Base-by-base conservation (phyloP, 768 basidiomycete species). In the Porpolomopsis calyptriformis region DNA sequence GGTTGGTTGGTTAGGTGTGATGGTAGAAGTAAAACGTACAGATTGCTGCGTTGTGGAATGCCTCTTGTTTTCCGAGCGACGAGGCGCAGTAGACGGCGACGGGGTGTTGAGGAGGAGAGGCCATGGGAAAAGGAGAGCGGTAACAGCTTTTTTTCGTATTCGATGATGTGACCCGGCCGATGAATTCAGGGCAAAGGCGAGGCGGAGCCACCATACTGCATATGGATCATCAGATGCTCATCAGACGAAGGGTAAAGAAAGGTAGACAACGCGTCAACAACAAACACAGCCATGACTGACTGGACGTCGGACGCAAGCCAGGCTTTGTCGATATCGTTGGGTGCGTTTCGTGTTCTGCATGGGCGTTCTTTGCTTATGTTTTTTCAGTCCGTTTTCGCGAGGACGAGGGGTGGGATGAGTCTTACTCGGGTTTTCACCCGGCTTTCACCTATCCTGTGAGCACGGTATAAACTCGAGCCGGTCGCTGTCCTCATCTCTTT, bases 401-500 rank as follows among this genome's bases (percentile, higher is more conserved):
- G 48, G 88, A 89, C 63, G 74, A 74, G 51, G 71, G 76, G 45
- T 71, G 74, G 10, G 69, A 76, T 23, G 83, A 85, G 55, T 62
- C 68, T 11, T 81, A 74, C 49, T 73, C 77, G 49, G 66, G 70
- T 16, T 97, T 96, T 64, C 74, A 85, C 49, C 94, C 94, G 2
- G 67, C 71, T 3, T 99, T 98, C 67, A 97, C 94, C 0, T 99
- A 99, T 65, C 92, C 94, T 4, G 88, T 89, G 55, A 43, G 80
- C 60, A 26, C 34, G n/a, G 14, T n/a, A 46, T 37, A 9, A 31
- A 26, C n/a, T 23, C n/a, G 20, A 38, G 29, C 34, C 25, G 40
- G 36, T 19, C 42, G 25, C 16, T 25, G 9, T 31, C 6, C n/a
- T 4, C 43, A 43, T 35, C 44, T 12, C 35, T 31, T 35, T 4